Evolutionary conservation across 129 eudicot species (phyloP), one percentile per base, ranked within the genome.

Genomic region (Deinandra increscens): DNA sequence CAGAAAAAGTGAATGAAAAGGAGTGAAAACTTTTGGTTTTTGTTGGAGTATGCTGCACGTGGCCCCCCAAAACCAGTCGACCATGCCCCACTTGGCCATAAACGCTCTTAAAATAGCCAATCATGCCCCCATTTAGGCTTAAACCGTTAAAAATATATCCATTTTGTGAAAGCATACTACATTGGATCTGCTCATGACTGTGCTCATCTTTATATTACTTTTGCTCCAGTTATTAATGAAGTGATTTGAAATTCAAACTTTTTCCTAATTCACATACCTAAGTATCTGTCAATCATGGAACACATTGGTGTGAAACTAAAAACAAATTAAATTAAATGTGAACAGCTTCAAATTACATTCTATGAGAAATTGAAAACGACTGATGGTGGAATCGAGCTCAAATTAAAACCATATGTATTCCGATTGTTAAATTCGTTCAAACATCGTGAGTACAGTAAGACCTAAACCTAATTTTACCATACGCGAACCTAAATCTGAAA

Each of bases 381-480:
- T 7, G 26, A 18, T 17, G 18, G 58, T 7, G 11, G 12, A 51
- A 51, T 51, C 4, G 6, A 54, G 60, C 5, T 56, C 39, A 4
- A 54, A 12, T 56, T 29, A 8, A 56, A 56, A 56, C 39, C 39
- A 13, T 2, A 58, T 31, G 20, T 13, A 55, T 23, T 55, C 17
- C 17, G 8, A 29, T 56, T 5, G 17, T 26, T 38, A 26, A 23
- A 56, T 23, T 26, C 17, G 36, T 23, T 11, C 37, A 23, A 56
- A 56, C 17, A 23, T 13, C 18, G 17, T 3, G 17, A 56, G 38
- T 26, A 59, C 11, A 59, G 19, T 34, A 68, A 10, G 62, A 63
- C 73, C 73, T 68, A 68, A 68, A 36, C 73, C 72, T 49, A 68
- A 49, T 49, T 49, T n/a, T 3, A 48, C 18, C 41, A 67, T 15